Percentiles rank a stretch among this genome's conserved stretches.
These are phyloP conservation scores for Microcyclospora tardicrescens DNA, from an alignment of 2,329 filamentous ascomycete species.

Conservation along the genomic window DNA sequence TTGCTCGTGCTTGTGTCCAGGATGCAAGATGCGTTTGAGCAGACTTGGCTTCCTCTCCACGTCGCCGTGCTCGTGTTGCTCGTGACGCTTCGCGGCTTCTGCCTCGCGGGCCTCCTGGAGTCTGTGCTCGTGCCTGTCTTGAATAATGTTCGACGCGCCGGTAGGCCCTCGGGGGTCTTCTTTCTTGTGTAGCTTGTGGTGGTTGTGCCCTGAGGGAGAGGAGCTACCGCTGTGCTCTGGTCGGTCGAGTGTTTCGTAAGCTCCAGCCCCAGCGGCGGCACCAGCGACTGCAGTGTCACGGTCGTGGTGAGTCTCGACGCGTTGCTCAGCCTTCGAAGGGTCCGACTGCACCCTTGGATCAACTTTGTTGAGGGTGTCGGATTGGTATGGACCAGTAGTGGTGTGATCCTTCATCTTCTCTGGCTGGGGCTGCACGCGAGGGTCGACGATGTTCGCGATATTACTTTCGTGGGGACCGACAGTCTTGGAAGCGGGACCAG, in stretches of 20 bases:
- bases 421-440: constrained; percentile 14
- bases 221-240: background rate
- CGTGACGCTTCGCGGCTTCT: constrained; percentile 7
- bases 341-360: constrained; percentile 9
- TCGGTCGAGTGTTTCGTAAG: background rate
- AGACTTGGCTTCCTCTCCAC: constrained; percentile 24
- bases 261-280: constrained; percentile 1
- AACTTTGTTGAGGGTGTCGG: constrained; percentile 10
- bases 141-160: background rate
- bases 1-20: constrained; percentile 11
- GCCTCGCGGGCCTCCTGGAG: constrained; percentile 18
- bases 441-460: constrained; percentile 14
- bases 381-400: constrained; percentile 9
- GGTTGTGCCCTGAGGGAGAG: constrained; percentile 4
- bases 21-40: constrained; percentile 17
- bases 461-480: constrained; percentile 17
- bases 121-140: constrained; percentile 12
- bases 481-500: constrained; percentile 14
- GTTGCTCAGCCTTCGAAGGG: background rate
- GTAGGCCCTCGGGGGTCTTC: constrained; percentile 18
- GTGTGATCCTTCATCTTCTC: constrained; percentile 16
- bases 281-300: constrained; percentile 7
- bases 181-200: constrained; percentile 27
- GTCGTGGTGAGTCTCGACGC: constrained; percentile 20
- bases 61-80: constrained; percentile 13